Evolutionary conservation across 1,284 basidiomycete species (phyloP).

Genomic region (Vanrija sp.): DNA sequence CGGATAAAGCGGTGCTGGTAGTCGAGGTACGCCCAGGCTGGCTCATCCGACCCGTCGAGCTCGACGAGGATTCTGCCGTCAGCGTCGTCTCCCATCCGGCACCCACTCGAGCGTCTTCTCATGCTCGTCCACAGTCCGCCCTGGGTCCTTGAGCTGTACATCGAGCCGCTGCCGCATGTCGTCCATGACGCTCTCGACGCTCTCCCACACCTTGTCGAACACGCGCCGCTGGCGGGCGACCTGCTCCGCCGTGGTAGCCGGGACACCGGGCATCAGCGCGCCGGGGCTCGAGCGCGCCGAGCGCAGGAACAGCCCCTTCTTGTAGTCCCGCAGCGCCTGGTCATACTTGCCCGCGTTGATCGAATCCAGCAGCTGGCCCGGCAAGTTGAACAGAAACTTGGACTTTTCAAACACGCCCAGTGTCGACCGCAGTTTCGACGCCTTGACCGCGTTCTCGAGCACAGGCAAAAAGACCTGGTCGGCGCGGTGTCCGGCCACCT

Average conservation of each 20-base stretch:
- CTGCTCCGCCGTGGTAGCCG: slow-evolving; percentile 54
- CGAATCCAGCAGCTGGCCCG: slow-evolving; percentile 82
- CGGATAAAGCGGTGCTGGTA: slow-evolving; percentile 84
- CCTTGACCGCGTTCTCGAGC: slow-evolving; percentile 91
- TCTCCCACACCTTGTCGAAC: slow-evolving; percentile 93
- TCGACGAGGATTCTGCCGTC: slow-evolving; percentile 72
- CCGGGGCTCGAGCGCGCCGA: slow-evolving; percentile 68
- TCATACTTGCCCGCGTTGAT: slow-evolving; percentile 80
- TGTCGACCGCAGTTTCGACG: slow-evolving; percentile 85
- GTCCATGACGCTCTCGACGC: slow-evolving; percentile 89
- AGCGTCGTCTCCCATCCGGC: neutral
- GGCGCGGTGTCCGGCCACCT: slow-evolving; percentile 76
- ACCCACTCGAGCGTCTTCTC: slow-evolving; percentile 93
- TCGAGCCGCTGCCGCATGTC: slow-evolving; percentile 82
- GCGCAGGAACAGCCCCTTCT: slow-evolving; percentile 89
- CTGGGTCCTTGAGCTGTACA: slow-evolving; percentile 69
- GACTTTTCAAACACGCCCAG: slow-evolving; percentile 93
- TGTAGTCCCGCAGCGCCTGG: slow-evolving; percentile 89
- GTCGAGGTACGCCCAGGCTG: slow-evolving; percentile 91
- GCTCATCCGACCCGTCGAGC: slow-evolving; percentile 68
- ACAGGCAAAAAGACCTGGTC: slow-evolving; percentile 95
- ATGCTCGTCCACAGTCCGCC: slow-evolving; percentile 80
- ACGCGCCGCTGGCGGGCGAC: slow-evolving; percentile 80
- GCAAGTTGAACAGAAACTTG: slow-evolving; percentile 98
- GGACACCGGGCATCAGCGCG: slow-evolving; percentile 61